A percentile compares a stretch with the other conserved stretches of the same genome.
These are phyloP conservation scores for Rhipidocladum racemiflorum DNA, from an alignment of 176 grass and related monocot genomes.

Conservation along the genomic window DNA sequence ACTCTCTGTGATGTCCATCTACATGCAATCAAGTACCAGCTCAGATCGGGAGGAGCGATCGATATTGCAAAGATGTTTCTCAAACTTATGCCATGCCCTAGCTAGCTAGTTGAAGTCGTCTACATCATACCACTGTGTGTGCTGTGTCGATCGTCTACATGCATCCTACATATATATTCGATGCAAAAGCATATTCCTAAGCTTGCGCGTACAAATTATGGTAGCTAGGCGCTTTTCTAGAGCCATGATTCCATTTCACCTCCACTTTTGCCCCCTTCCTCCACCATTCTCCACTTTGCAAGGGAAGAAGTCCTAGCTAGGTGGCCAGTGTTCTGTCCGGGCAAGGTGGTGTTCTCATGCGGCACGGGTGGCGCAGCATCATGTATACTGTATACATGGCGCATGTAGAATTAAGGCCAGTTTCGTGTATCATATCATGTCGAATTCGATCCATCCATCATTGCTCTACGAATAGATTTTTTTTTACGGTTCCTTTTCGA, in stretches of 20 bases:
- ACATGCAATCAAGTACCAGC: slow-evolving; percentile 21
- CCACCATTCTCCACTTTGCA: not conserved
- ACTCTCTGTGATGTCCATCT: not conserved
- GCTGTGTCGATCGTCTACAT: too few relatives aligned
- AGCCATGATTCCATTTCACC: slow-evolving; percentile 11
- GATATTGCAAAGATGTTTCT: not conserved
- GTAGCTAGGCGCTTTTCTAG: not conserved
- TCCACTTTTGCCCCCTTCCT: not conserved
- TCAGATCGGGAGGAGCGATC: not conserved
- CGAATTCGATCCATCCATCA: not conserved
- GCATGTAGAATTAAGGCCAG: not conserved
- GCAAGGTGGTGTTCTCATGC: not conserved
- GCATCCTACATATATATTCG: slow-evolving; percentile 32
- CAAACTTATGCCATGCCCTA: not conserved
- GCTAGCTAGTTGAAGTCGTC: not conserved
- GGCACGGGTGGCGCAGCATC: not conserved
- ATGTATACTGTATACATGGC: not conserved
- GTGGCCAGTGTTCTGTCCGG: not conserved
- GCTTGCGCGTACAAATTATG: not conserved
- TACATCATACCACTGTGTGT: not conserved
- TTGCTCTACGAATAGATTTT: not conserved
- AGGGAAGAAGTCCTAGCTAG: too few relatives aligned
- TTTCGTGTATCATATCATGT: not conserved
- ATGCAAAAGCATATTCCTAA: slow-evolving; percentile 9
- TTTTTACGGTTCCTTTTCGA: not conserved